Conservation (phyloP, 495 filamentous ascomycete species). For the Acidomyces sp. region DNA sequence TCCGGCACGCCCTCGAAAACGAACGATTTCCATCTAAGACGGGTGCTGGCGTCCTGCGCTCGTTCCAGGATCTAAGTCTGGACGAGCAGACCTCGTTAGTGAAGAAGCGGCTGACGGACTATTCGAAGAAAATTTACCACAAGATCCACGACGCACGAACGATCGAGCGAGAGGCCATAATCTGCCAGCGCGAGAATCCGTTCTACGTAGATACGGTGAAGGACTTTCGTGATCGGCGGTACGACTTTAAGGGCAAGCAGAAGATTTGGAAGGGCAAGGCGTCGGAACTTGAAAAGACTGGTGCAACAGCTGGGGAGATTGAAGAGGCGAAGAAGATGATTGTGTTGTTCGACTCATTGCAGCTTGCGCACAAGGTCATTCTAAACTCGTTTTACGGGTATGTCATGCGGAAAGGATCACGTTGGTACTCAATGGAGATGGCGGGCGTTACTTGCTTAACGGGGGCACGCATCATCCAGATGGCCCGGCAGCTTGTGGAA, state of each 20-base stretch:
- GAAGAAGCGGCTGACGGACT: slow-evolving; percentile 80
- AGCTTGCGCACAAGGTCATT: slow-evolving; percentile 97
- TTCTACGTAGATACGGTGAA: slow-evolving; percentile 97
- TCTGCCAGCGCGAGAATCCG: slow-evolving; percentile 95
- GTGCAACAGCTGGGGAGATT: slow-evolving; percentile 62
- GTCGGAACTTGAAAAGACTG: slow-evolving; percentile 67
- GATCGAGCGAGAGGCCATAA: slow-evolving; percentile 88
- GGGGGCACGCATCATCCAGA: slow-evolving; percentile 92
- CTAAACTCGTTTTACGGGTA: slow-evolving; percentile 99
- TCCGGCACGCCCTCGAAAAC: slow-evolving; percentile 80
- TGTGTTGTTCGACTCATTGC: slow-evolving; percentile 85
- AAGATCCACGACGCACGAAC: slow-evolving; percentile 95
- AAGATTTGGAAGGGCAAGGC: slow-evolving; percentile 98
- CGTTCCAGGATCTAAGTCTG: slow-evolving; percentile 64
- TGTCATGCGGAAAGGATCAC: slow-evolving; percentile 95
- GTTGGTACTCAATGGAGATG: slow-evolving; percentile 99
- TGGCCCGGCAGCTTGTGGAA: slow-evolving; percentile 89
- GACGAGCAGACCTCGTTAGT: slow-evolving; percentile 75
- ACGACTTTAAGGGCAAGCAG: slow-evolving; percentile 95
- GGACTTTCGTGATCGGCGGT: slow-evolving; percentile 87
- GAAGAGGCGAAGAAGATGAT: slow-evolving; percentile 99
- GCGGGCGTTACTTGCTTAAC: slow-evolving; percentile 96
- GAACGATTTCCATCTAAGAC: slow-evolving; percentile 72
- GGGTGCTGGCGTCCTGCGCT: slow-evolving; percentile 53
- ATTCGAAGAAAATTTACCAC: slow-evolving; percentile 98